These are phyloP conservation scores for Rhizopogon vesiculosus DNA, from an alignment of 768 basidiomycete species.

Conservation along the genomic window DNA sequence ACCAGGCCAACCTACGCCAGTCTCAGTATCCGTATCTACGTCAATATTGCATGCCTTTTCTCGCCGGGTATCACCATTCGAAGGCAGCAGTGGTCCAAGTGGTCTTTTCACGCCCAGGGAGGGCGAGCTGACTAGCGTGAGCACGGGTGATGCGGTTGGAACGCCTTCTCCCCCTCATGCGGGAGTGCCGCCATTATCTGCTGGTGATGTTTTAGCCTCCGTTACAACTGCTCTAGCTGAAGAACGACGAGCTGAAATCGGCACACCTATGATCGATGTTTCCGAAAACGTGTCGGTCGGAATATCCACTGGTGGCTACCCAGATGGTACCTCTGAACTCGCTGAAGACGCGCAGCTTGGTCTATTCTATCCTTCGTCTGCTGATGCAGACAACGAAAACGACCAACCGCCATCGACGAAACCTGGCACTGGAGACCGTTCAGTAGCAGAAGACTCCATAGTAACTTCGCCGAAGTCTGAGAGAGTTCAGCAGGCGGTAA, in stretches of 20 bases:
- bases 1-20: constrained; percentile 6
- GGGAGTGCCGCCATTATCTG: background rate
- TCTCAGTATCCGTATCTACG: constrained; percentile 12
- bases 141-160: background rate
- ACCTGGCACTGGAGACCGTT: background rate
- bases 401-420: background rate
- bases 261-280: too few species aligned
- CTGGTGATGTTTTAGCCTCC: background rate
- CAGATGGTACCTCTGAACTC: background rate
- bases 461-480: background rate
- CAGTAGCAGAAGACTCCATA: background rate
- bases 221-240: background rate
- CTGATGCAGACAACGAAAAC: background rate
- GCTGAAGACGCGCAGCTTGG: background rate
- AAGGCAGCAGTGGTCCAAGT: constrained; percentile 11
- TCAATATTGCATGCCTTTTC: constrained; percentile 18
- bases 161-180: background rate
- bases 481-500: background rate
- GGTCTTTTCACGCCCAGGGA: constrained; percentile 36
- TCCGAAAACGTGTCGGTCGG: background rate
- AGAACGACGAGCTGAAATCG: background rate
- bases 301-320: background rate
- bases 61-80: constrained; percentile 1
- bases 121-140: background rate
- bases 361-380: background rate